phyloP scores from a whole-genome alignment of 2,329 filamentous ascomycete species.

The Fusarium incarnatum region DNA sequence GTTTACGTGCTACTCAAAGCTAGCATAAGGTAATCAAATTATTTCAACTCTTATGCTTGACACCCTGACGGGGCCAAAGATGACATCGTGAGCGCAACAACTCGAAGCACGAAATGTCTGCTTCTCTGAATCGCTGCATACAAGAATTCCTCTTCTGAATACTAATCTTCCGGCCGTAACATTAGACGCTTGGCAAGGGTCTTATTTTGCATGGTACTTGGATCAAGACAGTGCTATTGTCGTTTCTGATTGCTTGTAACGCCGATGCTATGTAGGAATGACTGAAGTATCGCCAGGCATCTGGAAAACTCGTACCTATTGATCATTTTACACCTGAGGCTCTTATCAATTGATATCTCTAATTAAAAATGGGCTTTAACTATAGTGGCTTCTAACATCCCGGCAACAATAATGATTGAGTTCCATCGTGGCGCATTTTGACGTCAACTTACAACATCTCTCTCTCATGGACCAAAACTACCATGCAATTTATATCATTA shows the following conservation, averaged over 20 bases:
- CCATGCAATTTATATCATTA: not conserved
- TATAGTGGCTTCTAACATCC: too few species aligned
- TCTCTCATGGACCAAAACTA: not conserved
- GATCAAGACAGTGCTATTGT: not conserved
- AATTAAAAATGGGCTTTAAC: not conserved
- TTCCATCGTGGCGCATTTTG: constrained; percentile 13
- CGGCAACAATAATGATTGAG: not conserved
- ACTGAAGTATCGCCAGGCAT: not conserved
- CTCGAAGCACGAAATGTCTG: not conserved
- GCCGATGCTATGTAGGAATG: not conserved
- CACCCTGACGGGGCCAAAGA: too few species aligned
- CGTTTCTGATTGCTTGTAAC: not conserved
- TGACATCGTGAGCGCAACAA: not conserved
- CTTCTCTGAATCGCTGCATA: not conserved
- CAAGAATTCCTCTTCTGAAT: not conserved
- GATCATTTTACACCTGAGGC: not conserved
- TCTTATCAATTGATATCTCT: too few species aligned
- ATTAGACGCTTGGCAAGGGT: not conserved
- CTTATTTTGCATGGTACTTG: not conserved
- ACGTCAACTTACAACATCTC: not conserved
- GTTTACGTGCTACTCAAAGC: not conserved
- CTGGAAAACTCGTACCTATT: not conserved
- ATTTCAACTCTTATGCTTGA: not conserved
- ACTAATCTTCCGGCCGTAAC: too few species aligned
- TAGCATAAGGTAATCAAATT: not conserved